Base-by-base conservation (phyloP, 164 flowering plant genomes). In the Piper longum region DNA sequence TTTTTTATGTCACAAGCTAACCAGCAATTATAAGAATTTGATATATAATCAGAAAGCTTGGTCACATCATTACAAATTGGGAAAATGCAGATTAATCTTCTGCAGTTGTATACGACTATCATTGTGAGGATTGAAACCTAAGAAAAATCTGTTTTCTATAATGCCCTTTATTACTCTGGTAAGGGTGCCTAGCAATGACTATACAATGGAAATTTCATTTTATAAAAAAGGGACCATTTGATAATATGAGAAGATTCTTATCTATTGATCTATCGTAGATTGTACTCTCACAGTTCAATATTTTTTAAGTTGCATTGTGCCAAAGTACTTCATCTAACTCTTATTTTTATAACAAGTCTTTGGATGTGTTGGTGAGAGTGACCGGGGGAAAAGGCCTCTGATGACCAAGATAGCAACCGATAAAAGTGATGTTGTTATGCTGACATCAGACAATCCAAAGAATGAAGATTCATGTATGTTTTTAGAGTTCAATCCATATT, bases 361-460 rank as follows among this genome's bases (percentile, higher is more conserved):
- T 59, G 78, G 78, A 16, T 76, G 78, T 59, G 69, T 16, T 42
- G 78, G 78, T 55, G 36, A 26, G 36, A 26, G 36, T 2, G 2
- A 26, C 36, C 36, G 36, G 36, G 36, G 36, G 2, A 26, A 26
- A 26, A 26, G 36, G 36, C 36, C 98, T 9, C 57, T 85, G 80
- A 83, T 93, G 98, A 69, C 98, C 43, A 89, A 93, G 78, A 88
- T 89, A 43, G 87, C 96, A 18, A 86, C 97, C 2, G 96, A 93
- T 16, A 93, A 88, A 78, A 93, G 98, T 69, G 98, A 93, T 59
- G 89, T 93, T 63, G 83, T 87, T 51, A 75, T 93, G 14, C 70
- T 93, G 83, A 93, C 98, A 54, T 93, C 98, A 3, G 98, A 93
- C 80, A 93, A 93, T 77, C 97, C 98, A 54, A 82, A 60, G 72